These are phyloP conservation scores for Xylariaceae sp. DNA, from an alignment of 2,329 filamentous ascomycete species.

Conservation along the genomic window DNA sequence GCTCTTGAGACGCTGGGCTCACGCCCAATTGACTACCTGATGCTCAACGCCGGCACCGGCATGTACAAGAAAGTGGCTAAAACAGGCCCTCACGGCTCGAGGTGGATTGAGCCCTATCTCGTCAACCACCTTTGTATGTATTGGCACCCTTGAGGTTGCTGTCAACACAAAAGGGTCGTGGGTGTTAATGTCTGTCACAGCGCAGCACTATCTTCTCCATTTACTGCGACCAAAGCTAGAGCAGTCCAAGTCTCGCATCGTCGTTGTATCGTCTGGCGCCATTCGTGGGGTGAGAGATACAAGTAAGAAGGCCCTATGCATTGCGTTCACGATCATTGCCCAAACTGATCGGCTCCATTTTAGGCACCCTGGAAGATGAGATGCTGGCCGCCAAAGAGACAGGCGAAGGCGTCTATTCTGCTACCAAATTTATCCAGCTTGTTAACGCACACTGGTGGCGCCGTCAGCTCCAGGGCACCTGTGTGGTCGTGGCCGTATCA, in stretches of 20 bases:
- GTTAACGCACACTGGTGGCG: conserved; percentile 54
- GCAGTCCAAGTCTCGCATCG: conserved; percentile 43
- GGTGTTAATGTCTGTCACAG: conserved; percentile 31
- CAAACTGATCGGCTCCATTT: conserved; percentile 4
- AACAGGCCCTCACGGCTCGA: conserved; percentile 39
- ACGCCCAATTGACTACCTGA: conserved; percentile 44
- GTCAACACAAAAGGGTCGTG: neutral
- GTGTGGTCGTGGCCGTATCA: conserved; percentile 49
- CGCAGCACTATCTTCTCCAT: conserved; percentile 52
- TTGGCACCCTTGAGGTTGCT: neutral
- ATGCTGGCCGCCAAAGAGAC: conserved; percentile 37
- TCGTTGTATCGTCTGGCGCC: conserved; percentile 50
- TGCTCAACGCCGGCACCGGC: conserved; percentile 47
- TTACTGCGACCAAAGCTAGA: conserved; percentile 46
- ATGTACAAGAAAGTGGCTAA: conserved; percentile 35
- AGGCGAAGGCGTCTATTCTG: conserved; percentile 35
- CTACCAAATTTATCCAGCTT: conserved; percentile 49
- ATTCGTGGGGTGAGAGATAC: conserved; percentile 41
- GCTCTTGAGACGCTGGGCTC: conserved; percentile 40
- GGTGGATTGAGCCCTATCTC: conserved; percentile 48
- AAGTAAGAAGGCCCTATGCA: conserved; percentile 22
- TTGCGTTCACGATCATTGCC: neutral
- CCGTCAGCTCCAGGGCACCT: conserved; percentile 43
- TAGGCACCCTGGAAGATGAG: conserved; percentile 28
- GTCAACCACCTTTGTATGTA: conserved; percentile 50